phyloP scores from a whole-genome alignment of 2,329 filamentous ascomycete genomes.

The Trichocomaceae sp. region DNA sequence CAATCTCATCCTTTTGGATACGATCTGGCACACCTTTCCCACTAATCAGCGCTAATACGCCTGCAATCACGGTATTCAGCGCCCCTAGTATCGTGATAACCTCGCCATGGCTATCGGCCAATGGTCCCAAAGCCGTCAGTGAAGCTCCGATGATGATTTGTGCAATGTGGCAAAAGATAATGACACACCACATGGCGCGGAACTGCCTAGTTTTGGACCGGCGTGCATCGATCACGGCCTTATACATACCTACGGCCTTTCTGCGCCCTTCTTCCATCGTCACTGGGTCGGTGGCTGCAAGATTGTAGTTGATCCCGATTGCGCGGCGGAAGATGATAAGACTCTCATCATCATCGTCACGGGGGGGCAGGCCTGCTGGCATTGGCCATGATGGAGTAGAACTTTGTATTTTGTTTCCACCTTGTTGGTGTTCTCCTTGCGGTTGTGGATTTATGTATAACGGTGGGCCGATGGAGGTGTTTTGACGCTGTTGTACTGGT shows the following conservation, averaged over 20 bases:
- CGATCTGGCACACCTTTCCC: constrained; percentile 47
- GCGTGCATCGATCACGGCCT: constrained; percentile 7
- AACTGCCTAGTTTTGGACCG: constrained; percentile 6
- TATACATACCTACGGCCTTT: constrained; percentile 10
- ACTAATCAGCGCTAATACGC: constrained; percentile 52
- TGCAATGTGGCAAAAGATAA: constrained; percentile 12
- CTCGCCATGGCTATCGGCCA: constrained; percentile 44
- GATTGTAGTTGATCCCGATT: constrained; percentile 12
- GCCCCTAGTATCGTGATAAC: constrained; percentile 56
- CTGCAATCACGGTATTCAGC: constrained; percentile 57
- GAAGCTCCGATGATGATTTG: constrained; percentile 46
- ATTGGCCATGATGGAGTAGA: constrained; percentile 6
- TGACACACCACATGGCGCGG: constrained; percentile 4
- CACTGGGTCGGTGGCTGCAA: constrained; percentile 5
- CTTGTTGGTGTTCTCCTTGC: not conserved
- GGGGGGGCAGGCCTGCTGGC: constrained; percentile 5
- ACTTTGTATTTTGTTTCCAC: not conserved
- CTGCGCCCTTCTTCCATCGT: constrained; percentile 14
- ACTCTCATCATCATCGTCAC: constrained; percentile 8
- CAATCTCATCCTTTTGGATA: constrained; percentile 42
- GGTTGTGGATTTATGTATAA: constrained; percentile 4
- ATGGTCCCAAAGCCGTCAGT: constrained; percentile 43
- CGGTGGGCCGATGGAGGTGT: constrained; percentile 7
- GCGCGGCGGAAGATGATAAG: constrained; percentile 13
- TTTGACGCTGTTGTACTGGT: not conserved